Evolutionary conservation across 306 rosid genomes (phyloP).

Genomic region (Pterocarpus macrocarpus): DNA sequence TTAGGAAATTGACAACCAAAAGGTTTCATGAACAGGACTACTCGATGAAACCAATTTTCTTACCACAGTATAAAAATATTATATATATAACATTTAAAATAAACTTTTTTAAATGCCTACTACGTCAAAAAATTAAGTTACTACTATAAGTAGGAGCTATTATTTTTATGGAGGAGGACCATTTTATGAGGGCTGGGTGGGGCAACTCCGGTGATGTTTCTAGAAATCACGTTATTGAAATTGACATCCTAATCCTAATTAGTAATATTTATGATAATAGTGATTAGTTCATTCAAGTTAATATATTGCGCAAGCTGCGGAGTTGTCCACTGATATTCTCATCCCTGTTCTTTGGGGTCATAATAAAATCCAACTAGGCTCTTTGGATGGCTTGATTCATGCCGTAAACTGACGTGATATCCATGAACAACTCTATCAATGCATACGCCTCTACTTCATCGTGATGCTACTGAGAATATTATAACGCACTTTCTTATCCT

Average conservation of each 20-base stretch:
- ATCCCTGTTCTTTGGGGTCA: background rate
- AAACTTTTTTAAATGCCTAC: too few species aligned
- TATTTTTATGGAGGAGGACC: background rate
- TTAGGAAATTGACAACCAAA: too few species aligned
- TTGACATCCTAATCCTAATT: conserved; percentile 24
- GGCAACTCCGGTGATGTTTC: conserved; percentile 20
- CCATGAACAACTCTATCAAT: background rate
- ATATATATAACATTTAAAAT: too few species aligned
- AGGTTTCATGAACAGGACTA: too few species aligned
- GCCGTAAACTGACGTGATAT: conserved; percentile 38
- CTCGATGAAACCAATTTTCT: background rate
- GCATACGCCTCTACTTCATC: background rate
- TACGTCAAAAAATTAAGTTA: background rate
- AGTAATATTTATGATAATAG: background rate
- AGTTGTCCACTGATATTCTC: background rate
- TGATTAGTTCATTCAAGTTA: conserved; percentile 35
- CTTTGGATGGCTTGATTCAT: conserved; percentile 44
- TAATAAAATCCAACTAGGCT: conserved; percentile 37
- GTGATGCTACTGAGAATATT: conserved; percentile 9
- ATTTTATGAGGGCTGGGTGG: background rate
- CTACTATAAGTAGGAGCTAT: background rate
- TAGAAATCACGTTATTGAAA: conserved; percentile 35
- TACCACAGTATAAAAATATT: too few species aligned
- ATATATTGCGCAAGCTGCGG: conserved; percentile 15
- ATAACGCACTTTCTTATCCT: background rate